Base-by-base conservation (phyloP, 2,329 filamentous ascomycete genomes). In the Aspergillus puulaauensis region DNA sequence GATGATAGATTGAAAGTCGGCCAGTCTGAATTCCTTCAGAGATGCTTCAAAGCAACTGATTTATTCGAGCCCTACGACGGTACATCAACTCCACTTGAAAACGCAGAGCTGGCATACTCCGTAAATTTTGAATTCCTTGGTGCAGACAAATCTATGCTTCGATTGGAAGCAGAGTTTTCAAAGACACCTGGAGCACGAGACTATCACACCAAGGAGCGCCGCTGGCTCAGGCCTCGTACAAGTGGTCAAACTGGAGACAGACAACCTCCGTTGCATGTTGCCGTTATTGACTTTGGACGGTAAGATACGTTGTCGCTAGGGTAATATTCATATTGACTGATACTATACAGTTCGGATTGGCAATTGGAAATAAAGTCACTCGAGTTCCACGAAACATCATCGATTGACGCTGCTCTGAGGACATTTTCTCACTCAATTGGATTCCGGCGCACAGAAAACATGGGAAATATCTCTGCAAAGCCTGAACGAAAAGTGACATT, bases 121-220 rank as follows among this genome's bases (percentile, higher is more conserved):
- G 75, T 75, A 2, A 75, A 71, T 39, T 76, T 79, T 48, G 76
- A 79, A 45, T 78, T 79, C 27, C 27, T 66, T 14, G 70, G 66
- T 3, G 53, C 57, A 5, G 60, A 68, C 15, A 64, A 70, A 31
- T 66, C 62, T 4, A 62, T 68, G 23, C 68, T 79, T 21, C 73
- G 74, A 12, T 63, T 79, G 11, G 76, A 79, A 56, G 70, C 70
- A 4, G 69, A 71, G 35, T 76, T 75, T 61, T 57, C 64, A 3
- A 67, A 63, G 54, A 67, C 65, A 5, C 61, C 61, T n/a, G 66
- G 62, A 14, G 67, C 70, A 4, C 54, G 64, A 8, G 66, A 75
- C 4, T 72, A 73, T 46, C 74, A 76, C 48, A 63, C 70, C 12
- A 71, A 65, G 2, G 67, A 70, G 31, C 62, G 69, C 31, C 68